phyloP scores from a whole-genome alignment of 2,329 filamentous ascomycete genomes.

The Ophiosphaerella herpotricha region DNA sequence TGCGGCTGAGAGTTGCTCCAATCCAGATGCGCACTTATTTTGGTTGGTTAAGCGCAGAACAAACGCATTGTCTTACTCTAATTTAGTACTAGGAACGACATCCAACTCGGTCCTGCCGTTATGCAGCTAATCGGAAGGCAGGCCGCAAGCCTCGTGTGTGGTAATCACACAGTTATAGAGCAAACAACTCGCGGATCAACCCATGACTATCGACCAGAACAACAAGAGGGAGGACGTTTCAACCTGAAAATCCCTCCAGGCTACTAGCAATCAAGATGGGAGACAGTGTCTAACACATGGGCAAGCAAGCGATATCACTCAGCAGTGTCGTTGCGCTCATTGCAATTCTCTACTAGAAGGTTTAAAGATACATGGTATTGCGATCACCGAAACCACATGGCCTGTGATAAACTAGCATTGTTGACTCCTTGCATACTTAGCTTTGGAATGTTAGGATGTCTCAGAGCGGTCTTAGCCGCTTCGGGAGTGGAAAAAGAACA shows the following conservation, averaged over 20 bases:
- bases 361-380: constrained; percentile 12
- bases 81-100: constrained; percentile 39
- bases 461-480: constrained; percentile 41
- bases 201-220: constrained; percentile 18
- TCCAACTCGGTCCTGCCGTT: constrained; percentile 41
- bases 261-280: constrained; percentile 25
- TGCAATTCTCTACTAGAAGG: constrained; percentile 6
- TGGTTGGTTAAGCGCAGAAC: constrained; percentile 35
- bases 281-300: constrained; percentile 25
- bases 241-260: constrained; percentile 39
- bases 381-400: constrained; percentile 19
- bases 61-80: constrained; percentile 41
- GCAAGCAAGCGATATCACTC: constrained; percentile 3
- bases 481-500: constrained; percentile 37
- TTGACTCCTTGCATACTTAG: constrained; percentile 43
- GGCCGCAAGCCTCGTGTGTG: constrained; percentile 38
- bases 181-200: constrained; percentile 18
- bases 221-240: constrained; percentile 24
- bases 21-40: constrained; percentile 40
- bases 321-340: constrained; percentile 4
- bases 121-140: constrained; percentile 44
- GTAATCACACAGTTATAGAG: constrained; percentile 37
- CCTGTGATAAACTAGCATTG: constrained; percentile 28
- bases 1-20: constrained; percentile 33
- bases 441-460: constrained; percentile 40